phyloP scores from a whole-genome alignment of 164 flowering plant genomes.

The Cinnamomum micranthum region DNA sequence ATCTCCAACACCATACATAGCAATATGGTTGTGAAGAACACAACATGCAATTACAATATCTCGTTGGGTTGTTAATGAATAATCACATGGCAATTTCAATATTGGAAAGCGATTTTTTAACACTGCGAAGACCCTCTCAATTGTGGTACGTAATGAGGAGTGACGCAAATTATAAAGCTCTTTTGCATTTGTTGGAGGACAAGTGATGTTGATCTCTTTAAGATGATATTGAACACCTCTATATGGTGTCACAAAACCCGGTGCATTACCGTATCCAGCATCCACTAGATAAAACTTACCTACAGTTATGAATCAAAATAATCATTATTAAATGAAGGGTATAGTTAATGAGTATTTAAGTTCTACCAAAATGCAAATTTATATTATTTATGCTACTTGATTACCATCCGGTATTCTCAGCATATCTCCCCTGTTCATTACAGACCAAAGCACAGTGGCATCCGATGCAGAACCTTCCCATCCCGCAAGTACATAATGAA shows the following conservation, averaged over 20 bases:
- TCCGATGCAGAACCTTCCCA: not conserved
- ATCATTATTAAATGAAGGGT: too few species aligned
- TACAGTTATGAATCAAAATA: too few species aligned
- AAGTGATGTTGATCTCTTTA: not conserved
- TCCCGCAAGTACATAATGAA: not conserved
- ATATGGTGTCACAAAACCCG: not conserved
- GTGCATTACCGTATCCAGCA: not conserved
- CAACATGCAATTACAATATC: not conserved
- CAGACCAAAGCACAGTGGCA: not conserved
- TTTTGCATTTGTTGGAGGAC: not conserved
- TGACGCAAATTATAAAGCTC: not conserved
- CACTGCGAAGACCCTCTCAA: not conserved
- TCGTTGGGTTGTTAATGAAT: not conserved
- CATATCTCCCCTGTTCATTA: not conserved
- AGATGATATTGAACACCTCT: not conserved
- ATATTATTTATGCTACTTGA: not conserved
- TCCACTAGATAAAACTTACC: too few species aligned
- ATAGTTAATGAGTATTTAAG: not conserved
- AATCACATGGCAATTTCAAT: not conserved
- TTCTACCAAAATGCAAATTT: not conserved
- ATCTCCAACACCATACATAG: not conserved
- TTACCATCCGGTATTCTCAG: not conserved
- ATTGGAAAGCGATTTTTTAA: not conserved
- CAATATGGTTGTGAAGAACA: not conserved
- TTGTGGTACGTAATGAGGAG: not conserved